These are phyloP conservation scores for Peterozyma toletana DNA, from an alignment of 805 yeast species.

Conservation along the genomic window DNA sequence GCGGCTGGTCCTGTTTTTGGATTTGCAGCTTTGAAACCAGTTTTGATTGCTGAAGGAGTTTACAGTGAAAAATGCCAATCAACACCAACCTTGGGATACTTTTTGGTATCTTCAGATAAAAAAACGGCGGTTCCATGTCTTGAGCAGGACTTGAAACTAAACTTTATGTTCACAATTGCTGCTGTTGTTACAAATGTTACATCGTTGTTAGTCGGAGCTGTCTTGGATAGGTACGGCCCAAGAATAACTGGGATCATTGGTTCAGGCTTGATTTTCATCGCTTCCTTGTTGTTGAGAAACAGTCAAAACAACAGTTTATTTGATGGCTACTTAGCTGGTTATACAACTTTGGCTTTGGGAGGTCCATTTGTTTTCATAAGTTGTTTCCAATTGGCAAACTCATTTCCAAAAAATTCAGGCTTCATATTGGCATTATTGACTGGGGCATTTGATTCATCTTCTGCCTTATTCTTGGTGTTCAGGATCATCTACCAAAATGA, in stretches of 20 bases:
- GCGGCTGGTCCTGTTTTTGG: conserved; percentile 96
- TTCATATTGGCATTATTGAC: conserved; percentile 74
- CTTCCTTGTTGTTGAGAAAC: conserved; percentile 30
- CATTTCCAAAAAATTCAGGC: conserved; percentile 79
- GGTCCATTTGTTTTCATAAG: conserved; percentile 94
- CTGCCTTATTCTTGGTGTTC: conserved; percentile 79
- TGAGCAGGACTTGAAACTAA: conserved; percentile 77
- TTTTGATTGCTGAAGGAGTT: conserved; percentile 69
- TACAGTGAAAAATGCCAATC: conserved; percentile 37
- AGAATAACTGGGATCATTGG: conserved; percentile 73
- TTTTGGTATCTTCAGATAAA: background rate
- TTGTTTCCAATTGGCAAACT: conserved; percentile 82
- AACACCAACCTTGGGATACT: conserved; percentile 31
- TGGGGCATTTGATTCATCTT: conserved; percentile 91
- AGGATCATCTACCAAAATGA: conserved; percentile 52
- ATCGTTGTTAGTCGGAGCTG: conserved; percentile 76
- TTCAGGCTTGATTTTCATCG: conserved; percentile 47
- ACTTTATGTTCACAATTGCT: conserved; percentile 76
- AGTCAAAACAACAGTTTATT: conserved; percentile 17
- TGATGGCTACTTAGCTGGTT: conserved; percentile 74
- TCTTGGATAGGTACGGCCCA: conserved; percentile 79
- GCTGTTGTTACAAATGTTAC: conserved; percentile 82
- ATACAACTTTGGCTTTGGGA: conserved; percentile 71
- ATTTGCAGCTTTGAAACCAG: conserved; percentile 89
- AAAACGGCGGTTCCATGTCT: conserved; percentile 35